phyloP scores from a whole-genome alignment of 179 eudicot genomes.

The Vitellaria paradoxa region DNA sequence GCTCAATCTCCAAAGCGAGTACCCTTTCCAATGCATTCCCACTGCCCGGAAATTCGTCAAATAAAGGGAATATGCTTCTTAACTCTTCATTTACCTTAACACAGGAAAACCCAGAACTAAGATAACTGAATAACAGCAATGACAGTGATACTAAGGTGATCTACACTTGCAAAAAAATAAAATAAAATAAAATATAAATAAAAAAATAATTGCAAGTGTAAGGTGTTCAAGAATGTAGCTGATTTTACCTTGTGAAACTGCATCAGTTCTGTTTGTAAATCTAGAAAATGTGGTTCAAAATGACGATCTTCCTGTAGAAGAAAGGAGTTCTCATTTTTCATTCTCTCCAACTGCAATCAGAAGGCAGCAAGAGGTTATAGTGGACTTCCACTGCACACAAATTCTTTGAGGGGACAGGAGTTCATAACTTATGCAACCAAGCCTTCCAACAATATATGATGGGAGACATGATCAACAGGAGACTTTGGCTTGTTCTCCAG shows the following conservation, averaged over 20 bases:
- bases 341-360: constrained; percentile 65
- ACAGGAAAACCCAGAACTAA: constrained; percentile 8
- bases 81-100: constrained; percentile 73
- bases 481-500: not conserved
- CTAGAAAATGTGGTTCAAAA: constrained; percentile 37
- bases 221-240: constrained; percentile 8
- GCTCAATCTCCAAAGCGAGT: constrained; percentile 95
- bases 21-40: constrained; percentile 93
- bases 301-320: constrained; percentile 33
- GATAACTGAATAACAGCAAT: not conserved
- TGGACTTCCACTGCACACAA: not conserved
- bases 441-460: constrained; percentile 10
- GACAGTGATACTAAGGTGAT: not conserved
- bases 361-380: constrained; percentile 9
- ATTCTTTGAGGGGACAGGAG: not conserved
- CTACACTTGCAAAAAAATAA: not conserved
- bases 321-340: constrained; percentile 67
- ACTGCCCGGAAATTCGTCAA: constrained; percentile 48
- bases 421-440: not conserved
- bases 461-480: constrained; percentile 10
- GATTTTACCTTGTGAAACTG: constrained; percentile 62
- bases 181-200: too few relatives aligned
- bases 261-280: constrained; percentile 50
- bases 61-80: constrained; percentile 56
- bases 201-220: not conserved